Conservation (phyloP, 2,329 filamentous ascomycete genomes). For the Gliomastix tumulicola region DNA sequence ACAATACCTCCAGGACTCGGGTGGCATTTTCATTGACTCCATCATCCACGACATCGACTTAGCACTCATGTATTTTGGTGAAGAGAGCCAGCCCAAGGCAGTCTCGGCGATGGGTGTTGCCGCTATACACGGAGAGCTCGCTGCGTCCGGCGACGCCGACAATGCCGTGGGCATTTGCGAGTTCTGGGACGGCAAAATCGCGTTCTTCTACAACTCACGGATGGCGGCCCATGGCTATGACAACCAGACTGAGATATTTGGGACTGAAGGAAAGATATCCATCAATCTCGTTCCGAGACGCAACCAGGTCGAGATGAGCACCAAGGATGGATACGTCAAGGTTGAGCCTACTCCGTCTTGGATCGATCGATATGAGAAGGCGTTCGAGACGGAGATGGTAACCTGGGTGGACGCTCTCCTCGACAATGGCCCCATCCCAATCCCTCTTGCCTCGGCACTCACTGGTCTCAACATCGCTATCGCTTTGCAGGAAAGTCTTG, state of each 20-base stretch:
- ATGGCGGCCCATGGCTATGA: slow-evolving; percentile 34
- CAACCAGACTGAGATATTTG: slow-evolving; percentile 31
- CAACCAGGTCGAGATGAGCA: slow-evolving; percentile 15
- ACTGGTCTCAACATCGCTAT: slow-evolving; percentile 53
- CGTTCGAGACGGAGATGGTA: slow-evolving; percentile 56
- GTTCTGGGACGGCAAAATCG: slow-evolving; percentile 33
- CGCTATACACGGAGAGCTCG: slow-evolving; percentile 20
- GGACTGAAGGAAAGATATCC: slow-evolving; percentile 26
- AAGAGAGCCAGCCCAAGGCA: slow-evolving; percentile 19
- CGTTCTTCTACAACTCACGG: slow-evolving; percentile 33
- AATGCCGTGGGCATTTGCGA: slow-evolving; percentile 35
- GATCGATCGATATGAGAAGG: slow-evolving; percentile 54
- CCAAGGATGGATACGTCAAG: slow-evolving; percentile 27
- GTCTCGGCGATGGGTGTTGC: slow-evolving; percentile 19
- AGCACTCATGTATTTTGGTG: slow-evolving; percentile 22
- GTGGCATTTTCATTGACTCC: slow-evolving; percentile 66
- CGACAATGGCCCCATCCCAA: slow-evolving; percentile 45
- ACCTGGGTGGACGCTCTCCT: slow-evolving; percentile 55
- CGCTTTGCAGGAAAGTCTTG: slow-evolving; percentile 49
- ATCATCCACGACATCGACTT: slow-evolving; percentile 59
- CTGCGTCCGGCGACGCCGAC: slow-evolving; percentile 25
- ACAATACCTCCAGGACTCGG: slow-evolving; percentile 55
- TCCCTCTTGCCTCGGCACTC: slow-evolving; percentile 51
- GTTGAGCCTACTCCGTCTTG: slow-evolving; percentile 54
- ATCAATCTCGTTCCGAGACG: slow-evolving; percentile 19